Base-by-base conservation (phyloP, 805 yeast species). In the Geotrichum ghanense region DNA sequence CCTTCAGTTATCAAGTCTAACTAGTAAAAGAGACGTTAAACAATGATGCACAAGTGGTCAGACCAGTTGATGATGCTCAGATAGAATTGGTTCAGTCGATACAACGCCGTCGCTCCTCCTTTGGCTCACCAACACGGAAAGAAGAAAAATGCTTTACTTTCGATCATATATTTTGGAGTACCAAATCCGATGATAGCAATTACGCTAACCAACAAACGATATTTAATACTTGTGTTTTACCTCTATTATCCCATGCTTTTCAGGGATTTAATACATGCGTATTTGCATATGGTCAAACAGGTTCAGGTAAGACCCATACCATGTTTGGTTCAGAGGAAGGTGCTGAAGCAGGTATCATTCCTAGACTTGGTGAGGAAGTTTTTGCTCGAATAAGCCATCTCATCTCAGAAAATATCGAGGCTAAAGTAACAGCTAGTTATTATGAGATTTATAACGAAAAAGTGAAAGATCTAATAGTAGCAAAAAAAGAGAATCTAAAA, bases 361-460 rank as follows among this genome's bases (percentile, higher is more conserved):
- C 86, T 2, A 47, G 67, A n/a, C 54, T 53, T 7, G 47, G 55
- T 4, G 25, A 43, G 1, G 47, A 35, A 9, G 39, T 55, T 21
- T 24, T 22, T n/a, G 2, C 21, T 7, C 7, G 41, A 12, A 45
- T 19, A 4, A n/a, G 3, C 5, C 49, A 52, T 9, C 50, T 45
- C 41, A 57, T 70, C 9, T 56, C 52, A 5, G 68, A 51, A 9
- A 56, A 14, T n/a, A n/a, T 19, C n/a, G 24, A 26, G 35, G 60
- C 57, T 6, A 37, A 45, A 3, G 27, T 55, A 5, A 41, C 47
- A 23, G 66, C 79, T 2, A 73, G 81, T 6, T 80, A 74, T 60
- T 68, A 76, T 56, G 87, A 81, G 55, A 76, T 81, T 23, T 81
- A 81, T 54, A 80, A 81, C 56, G 88, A 81, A 58, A 73, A 71